A percentile compares a stretch with the other conserved stretches of the same genome.
Evolutionary conservation across 2,329 filamentous ascomycete species (phyloP).

Genomic region (Scopulariopsis brevicaulis): DNA sequence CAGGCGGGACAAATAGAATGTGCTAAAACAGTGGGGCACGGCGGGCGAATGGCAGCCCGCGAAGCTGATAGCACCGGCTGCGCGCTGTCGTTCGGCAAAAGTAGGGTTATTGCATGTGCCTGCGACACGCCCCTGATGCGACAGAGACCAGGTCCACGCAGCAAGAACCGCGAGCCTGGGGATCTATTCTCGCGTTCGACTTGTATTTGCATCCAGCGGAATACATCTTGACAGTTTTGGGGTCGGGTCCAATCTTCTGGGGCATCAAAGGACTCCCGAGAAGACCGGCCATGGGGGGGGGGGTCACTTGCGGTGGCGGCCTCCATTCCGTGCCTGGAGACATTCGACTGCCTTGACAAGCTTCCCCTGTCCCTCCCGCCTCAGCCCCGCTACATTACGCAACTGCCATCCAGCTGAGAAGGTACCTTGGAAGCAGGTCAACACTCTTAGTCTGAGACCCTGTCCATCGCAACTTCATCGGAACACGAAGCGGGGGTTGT

Average conservation of each 20-base stretch:
- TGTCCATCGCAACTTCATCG: background rate
- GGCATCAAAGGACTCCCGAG: background rate
- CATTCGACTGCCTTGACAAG: background rate
- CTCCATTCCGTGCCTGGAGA: background rate
- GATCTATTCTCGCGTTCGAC: background rate
- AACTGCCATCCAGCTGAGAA: background rate
- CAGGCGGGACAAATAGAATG: background rate
- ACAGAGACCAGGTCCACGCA: background rate
- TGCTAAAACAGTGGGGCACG: background rate
- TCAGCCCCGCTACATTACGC: background rate
- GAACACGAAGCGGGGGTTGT: background rate
- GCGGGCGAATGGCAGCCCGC: background rate
- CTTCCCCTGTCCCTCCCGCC: background rate
- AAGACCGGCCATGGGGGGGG: background rate
- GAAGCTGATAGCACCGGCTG: background rate
- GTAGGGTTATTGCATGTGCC: background rate
- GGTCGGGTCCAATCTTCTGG: background rate
- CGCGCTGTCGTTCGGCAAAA: background rate
- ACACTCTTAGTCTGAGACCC: background rate
- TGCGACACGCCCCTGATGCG: background rate
- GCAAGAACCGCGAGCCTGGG: too few relatives aligned
- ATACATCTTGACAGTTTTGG: too few relatives aligned
- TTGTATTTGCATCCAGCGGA: background rate
- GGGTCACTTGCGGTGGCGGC: background rate
- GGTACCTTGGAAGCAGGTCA: background rate